phyloP scores from a whole-genome alignment of 768 basidiomycete genomes.

The Hortiboletus flavorubellus region DNA sequence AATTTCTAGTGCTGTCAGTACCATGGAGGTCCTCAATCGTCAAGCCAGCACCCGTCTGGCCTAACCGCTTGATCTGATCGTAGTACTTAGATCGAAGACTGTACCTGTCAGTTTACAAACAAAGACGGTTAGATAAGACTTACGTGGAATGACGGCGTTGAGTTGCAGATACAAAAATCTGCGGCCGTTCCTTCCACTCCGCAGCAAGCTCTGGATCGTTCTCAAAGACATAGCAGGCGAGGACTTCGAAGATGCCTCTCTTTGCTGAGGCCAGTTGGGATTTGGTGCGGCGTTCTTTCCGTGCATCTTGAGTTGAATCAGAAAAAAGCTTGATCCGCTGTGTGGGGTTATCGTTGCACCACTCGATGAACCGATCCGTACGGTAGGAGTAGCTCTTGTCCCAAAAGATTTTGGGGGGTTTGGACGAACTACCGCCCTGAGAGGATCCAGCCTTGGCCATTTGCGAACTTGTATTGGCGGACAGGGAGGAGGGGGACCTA shows the following conservation, averaged over 20 bases:
- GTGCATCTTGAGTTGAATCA: neutral
- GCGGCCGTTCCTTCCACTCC: neutral
- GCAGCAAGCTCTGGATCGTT: neutral
- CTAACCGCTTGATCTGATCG: neutral
- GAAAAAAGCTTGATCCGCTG: neutral
- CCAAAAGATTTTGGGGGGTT: neutral
- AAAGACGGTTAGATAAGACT: neutral
- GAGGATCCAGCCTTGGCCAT: too few relatives aligned
- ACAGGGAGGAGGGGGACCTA: too few relatives aligned
- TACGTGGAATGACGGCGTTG: neutral
- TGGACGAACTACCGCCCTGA: too few relatives aligned
- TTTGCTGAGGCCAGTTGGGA: neutral
- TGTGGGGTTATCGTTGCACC: neutral
- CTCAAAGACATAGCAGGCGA: neutral
- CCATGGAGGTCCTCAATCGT: neutral
- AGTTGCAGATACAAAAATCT: neutral
- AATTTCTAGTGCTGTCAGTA: neutral
- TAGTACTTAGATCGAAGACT: neutral
- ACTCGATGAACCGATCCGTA: neutral
- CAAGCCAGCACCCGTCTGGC: neutral
- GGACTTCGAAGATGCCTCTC: neutral
- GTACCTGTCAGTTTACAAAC: neutral
- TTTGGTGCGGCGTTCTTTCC: neutral
- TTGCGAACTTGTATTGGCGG: too few relatives aligned
- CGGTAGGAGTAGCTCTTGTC: neutral